Conservation (phyloP, 306 rosid species). For the Prunus salicina region DNA sequence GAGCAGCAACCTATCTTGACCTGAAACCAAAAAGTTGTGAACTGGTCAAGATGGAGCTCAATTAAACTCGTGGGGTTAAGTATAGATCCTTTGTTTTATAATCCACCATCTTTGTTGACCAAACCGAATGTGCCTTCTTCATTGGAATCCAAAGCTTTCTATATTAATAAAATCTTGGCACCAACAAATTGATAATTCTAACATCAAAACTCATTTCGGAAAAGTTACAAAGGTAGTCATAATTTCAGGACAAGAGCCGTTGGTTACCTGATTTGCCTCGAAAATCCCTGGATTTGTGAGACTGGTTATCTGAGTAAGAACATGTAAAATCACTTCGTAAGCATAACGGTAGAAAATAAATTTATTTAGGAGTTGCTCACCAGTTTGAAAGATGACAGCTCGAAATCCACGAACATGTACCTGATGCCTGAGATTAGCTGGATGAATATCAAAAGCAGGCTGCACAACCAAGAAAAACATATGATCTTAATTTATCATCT, state of each 20-base stretch:
- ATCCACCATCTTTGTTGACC: background rate
- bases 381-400: slow-evolving; percentile 19
- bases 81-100: background rate
- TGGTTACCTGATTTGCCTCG: slow-evolving; percentile 90
- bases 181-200: background rate
- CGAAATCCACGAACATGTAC: slow-evolving; percentile 40
- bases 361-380: background rate
- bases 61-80: background rate
- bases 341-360: slow-evolving; percentile 6
- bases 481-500: background rate
- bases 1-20: slow-evolving; percentile 88
- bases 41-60: background rate
- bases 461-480: slow-evolving; percentile 36
- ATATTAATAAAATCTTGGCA: background rate
- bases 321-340: slow-evolving; percentile 14
- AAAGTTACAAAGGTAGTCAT: background rate
- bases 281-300: slow-evolving; percentile 80
- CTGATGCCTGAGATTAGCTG: slow-evolving; percentile 62
- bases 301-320: slow-evolving; percentile 59
- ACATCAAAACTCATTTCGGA: background rate
- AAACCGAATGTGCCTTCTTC: background rate
- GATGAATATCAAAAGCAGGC: slow-evolving; percentile 76
- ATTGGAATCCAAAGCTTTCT: background rate
- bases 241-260: background rate
- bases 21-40: slow-evolving; percentile 42